Conservation (phyloP, 306 rosid genomes). For the Quercus wislizeni region DNA sequence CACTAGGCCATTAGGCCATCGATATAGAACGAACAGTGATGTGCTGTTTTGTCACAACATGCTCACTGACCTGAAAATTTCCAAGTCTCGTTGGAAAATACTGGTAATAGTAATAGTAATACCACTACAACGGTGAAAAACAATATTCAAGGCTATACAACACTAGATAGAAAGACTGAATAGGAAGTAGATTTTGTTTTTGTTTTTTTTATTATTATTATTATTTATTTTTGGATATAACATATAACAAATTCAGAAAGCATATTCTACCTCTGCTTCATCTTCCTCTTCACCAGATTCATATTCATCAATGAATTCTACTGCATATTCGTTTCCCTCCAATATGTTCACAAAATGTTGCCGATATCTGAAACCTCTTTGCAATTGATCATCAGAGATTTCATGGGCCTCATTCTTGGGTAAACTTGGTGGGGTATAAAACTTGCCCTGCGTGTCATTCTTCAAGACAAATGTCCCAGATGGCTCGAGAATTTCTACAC, state of each 20-base stretch:
- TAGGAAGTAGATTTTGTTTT: background rate
- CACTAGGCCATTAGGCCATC: too few relatives aligned
- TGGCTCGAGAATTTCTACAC: constrained; percentile 50
- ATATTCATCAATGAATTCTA: constrained; percentile 16
- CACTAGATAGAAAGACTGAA: background rate
- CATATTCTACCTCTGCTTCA: constrained; percentile 48
- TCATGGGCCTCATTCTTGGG: constrained; percentile 26
- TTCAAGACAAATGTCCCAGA: constrained; percentile 62
- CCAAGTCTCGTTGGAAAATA: too few relatives aligned
- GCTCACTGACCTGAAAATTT: background rate
- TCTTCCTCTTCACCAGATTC: constrained; percentile 51
- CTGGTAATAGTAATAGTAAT: background rate
- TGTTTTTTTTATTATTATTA: background rate
- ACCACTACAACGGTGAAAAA: background rate
- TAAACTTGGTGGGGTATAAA: constrained; percentile 6
- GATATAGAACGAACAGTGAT: background rate
- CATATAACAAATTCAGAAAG: constrained; percentile 23
- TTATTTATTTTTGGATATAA: background rate
- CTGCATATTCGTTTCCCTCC: constrained; percentile 22
- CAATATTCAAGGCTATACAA: background rate
- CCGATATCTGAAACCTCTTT: constrained; percentile 26
- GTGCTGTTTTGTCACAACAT: background rate
- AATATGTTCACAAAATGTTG: constrained; percentile 35
- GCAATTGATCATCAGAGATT: constrained; percentile 4
- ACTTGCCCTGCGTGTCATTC: constrained; percentile 27